These are phyloP conservation scores for Moesziomyces parantarcticus DNA, from an alignment of 1,284 basidiomycete species.

Conservation along the genomic window DNA sequence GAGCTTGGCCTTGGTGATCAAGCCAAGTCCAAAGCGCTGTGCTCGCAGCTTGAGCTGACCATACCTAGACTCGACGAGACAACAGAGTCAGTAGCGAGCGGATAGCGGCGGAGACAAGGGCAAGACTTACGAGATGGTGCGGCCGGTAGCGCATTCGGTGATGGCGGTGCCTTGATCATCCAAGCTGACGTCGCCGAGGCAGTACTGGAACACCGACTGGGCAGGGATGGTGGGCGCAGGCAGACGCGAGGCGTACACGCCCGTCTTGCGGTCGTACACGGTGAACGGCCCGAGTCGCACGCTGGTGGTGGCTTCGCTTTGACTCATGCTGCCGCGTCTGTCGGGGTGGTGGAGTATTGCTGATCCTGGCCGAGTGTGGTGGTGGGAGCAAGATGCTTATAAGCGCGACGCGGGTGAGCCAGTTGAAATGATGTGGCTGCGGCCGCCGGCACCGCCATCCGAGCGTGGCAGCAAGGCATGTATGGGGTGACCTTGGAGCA, in stretches of 20 bases:
- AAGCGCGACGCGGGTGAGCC: no score
- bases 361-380: no score
- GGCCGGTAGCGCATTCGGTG: conserved; percentile 24
- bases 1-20: conserved; percentile 36
- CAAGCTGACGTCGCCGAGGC: conserved; percentile 23
- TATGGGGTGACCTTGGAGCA: no score
- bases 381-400: no score
- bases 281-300: conserved; percentile 18
- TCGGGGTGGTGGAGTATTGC: background rate
- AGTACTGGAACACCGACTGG: conserved; percentile 23
- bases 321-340: conserved; percentile 9
- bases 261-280: conserved; percentile 17
- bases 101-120: background rate
- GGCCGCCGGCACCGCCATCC: no score
- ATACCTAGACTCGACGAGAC: conserved; percentile 8
- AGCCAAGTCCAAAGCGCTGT: conserved; percentile 41
- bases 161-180: conserved; percentile 26
- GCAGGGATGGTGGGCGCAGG: conserved; percentile 17
- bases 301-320: background rate
- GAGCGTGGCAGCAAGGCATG: no score
- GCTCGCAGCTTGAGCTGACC: conserved; percentile 44
- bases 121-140: conserved; percentile 19
- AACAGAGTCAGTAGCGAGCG: background rate
- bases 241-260: conserved; percentile 21
- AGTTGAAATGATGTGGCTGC: no score